Percentiles rank a stretch among this genome's conserved stretches.
phyloP scores from a whole-genome alignment of 2,329 filamentous ascomycete species.

The Colletotrichum abscissum region DNA sequence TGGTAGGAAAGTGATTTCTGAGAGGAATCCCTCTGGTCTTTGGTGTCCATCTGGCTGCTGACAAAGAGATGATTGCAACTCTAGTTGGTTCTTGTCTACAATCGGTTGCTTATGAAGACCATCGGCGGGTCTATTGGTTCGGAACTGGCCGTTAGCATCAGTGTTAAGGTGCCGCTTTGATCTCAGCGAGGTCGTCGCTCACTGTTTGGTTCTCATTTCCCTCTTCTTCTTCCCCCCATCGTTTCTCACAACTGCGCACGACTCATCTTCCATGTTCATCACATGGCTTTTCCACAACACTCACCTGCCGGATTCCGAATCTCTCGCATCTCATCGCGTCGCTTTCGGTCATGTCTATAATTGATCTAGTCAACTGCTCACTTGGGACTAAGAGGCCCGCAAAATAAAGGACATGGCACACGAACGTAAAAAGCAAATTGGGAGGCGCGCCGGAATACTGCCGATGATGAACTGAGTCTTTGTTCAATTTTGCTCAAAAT shows the following conservation, averaged over 20 bases:
- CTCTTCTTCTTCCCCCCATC: not conserved
- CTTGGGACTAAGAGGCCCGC: conserved; percentile 3
- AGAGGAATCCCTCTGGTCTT: not conserved
- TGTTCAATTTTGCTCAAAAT: conserved; percentile 11
- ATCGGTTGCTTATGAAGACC: not conserved
- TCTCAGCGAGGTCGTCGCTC: not conserved
- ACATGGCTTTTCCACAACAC: no score
- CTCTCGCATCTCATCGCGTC: not conserved
- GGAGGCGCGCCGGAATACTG: not conserved
- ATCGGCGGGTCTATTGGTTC: not conserved
- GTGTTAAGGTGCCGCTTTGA: not conserved
- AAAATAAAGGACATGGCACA: conserved; percentile 18
- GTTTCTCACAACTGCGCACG: not conserved
- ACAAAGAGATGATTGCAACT: not conserved
- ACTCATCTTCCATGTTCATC: conserved; percentile 1
- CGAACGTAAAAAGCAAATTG: not conserved
- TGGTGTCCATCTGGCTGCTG: no score
- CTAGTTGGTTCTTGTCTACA: not conserved
- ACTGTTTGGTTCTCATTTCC: not conserved
- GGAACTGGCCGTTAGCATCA: no score
- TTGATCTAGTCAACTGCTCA: no score
- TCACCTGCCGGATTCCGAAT: not conserved
- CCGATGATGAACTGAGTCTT: not conserved
- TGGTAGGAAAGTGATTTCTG: not conserved
- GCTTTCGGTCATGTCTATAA: not conserved